Evolutionary conservation across 371 early-diverging fungal species (phyloP).

Genomic region (Umbelopsis sp.): DNA sequence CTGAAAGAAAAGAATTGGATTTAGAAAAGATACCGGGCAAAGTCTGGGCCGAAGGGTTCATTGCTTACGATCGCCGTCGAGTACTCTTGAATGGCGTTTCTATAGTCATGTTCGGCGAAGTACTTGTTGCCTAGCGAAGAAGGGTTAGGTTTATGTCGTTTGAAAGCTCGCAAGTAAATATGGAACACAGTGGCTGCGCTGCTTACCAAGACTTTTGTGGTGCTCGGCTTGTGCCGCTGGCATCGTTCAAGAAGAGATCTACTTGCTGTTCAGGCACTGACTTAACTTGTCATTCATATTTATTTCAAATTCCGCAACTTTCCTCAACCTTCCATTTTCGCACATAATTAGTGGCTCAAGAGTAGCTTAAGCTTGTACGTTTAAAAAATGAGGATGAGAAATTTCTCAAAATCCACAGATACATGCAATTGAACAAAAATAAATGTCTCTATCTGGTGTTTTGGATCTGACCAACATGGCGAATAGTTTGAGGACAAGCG

Average conservation of each 20-base stretch:
- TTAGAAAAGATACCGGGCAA: not conserved
- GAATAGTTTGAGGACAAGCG: too few species aligned
- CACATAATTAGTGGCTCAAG: not conserved
- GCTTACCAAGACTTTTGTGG: slow-evolving; percentile 41
- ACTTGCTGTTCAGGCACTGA: not conserved
- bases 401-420: too few species aligned
- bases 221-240: slow-evolving; percentile 39
- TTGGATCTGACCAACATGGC: too few species aligned
- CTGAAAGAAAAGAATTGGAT: slow-evolving; percentile 29
- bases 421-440: too few species aligned
- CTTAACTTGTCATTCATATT: not conserved
- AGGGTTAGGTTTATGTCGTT: not conserved
- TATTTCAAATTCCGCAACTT: slow-evolving; percentile 19
- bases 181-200: not conserved
- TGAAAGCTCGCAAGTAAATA: not conserved
- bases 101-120: slow-evolving; percentile 59
- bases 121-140: slow-evolving; percentile 54
- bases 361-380: not conserved
- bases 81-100: slow-evolving; percentile 76
- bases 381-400: too few species aligned
- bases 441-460: too few species aligned
- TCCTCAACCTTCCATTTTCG: not conserved
- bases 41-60: not conserved
- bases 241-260: slow-evolving; percentile 22
- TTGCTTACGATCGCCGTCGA: slow-evolving; percentile 70